Base-by-base conservation (phyloP, 164 flowering plant genomes). In the Umbellularia californica region DNA sequence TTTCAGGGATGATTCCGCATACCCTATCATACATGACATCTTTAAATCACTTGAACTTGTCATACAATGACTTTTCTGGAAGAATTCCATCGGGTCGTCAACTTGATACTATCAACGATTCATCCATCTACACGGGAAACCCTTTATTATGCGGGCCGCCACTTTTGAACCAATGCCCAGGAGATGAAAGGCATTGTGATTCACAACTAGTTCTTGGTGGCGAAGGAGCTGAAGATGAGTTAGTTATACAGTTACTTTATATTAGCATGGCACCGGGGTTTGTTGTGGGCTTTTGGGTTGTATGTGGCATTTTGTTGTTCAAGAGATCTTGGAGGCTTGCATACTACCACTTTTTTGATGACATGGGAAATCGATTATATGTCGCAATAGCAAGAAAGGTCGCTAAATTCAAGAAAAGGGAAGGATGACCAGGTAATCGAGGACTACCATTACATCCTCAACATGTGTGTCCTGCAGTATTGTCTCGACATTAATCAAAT, bases 301-400 rank as follows among this genome's bases (percentile, higher is more conserved):
- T 73, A 5, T 73, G 62, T 13, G 64, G 68, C n/a, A 3, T 15
- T 62, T 52, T 77, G 14, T 2, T 73, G 0, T 62, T 69, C 27
- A 77, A 77, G 13, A 73, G 73, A 33, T 12, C 51, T 19, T 77
- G 79, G 76, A 69, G 79, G 73, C 2, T 41, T 68, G 72, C 70
- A 9, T 77, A 58, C 70, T 77, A 60, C 33, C 33, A 5, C 10
- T 73, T 73, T 22, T 5, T 68, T 5, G 65, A 69, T 15, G 9
- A 66, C 22, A 3, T 66, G 35, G 19, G 2, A 9, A 15, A 64
- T 7, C 11, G 28, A 15, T 58, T 17, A 5, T 3, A 17, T 17
- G 23, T 22, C 22, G 3, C 1, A 20, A 22, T 58, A 7, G 63
- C 20, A 58, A 58, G 20, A 58, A 58, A 15, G 63, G 22, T 58